Conservation (phyloP, 139 green algal species). For the Closterium sp. region DNA sequence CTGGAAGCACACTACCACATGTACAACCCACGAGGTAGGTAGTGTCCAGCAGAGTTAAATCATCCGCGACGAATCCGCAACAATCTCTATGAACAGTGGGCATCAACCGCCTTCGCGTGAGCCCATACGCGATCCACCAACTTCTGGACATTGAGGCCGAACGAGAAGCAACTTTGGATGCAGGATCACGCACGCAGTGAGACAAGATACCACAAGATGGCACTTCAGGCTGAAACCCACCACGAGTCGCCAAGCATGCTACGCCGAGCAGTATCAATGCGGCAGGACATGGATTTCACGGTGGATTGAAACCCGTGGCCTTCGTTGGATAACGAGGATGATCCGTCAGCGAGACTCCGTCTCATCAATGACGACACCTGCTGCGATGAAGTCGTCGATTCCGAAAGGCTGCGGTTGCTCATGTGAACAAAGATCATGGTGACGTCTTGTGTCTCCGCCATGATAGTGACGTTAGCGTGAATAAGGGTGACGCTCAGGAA, state of each 20-base stretch:
- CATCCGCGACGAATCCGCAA: too few species aligned
- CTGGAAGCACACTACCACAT: neutral
- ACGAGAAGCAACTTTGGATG: too few species aligned
- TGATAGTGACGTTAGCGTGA: neutral
- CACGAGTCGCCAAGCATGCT: neutral
- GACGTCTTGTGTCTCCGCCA: neutral
- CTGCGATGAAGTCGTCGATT: neutral
- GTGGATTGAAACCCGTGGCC: neutral
- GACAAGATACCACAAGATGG: neutral
- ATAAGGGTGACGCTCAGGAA: too few species aligned
- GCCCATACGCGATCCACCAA: neutral
- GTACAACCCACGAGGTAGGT: neutral
- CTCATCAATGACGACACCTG: neutral
- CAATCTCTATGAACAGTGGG: neutral
- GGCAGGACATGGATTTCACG: neutral
- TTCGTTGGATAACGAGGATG: neutral
- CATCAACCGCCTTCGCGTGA: neutral
- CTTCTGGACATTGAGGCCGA: neutral
- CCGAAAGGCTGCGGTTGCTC: neutral
- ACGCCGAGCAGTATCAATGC: neutral
- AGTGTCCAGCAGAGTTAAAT: neutral
- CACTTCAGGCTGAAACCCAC: neutral
- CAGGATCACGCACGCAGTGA: neutral
- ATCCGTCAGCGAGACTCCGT: neutral
- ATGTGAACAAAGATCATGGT: neutral